Percentiles rank a stretch among this genome's conserved stretches.
phyloP scores from a whole-genome alignment of 179 eudicot species.

The Drosera spatulata region DNA sequence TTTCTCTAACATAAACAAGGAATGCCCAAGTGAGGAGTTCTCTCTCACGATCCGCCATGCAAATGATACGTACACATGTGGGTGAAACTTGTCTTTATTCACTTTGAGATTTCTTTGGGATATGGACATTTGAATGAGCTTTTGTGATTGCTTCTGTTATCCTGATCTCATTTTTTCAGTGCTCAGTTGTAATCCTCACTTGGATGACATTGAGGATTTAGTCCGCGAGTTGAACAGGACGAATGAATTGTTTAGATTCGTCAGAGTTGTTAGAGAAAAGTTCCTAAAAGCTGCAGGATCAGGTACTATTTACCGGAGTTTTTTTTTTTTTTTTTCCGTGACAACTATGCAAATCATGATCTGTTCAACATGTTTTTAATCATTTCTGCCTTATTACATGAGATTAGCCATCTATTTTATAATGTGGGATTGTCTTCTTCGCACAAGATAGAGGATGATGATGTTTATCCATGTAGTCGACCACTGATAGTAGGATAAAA shows the following conservation, averaged over 20 bases:
- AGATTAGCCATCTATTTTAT: too few relatives aligned
- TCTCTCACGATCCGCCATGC: conserved; percentile 64
- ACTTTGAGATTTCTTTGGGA: not conserved
- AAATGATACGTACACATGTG: conserved; percentile 56
- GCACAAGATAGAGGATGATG: too few relatives aligned
- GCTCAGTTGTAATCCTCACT: conserved; percentile 46
- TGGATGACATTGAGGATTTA: conserved; percentile 38
- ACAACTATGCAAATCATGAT: not conserved
- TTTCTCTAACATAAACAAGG: conserved; percentile 45
- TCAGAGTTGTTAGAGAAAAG: conserved; percentile 67
- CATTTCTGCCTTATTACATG: not conserved
- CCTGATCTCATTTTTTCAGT: conserved; percentile 27
- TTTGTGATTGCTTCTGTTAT: not conserved
- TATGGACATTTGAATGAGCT: not conserved
- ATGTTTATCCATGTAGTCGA: too few relatives aligned
- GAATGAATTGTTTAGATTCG: conserved; percentile 78
- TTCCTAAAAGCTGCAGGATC: conserved; percentile 52
- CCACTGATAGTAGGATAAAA: not conserved
- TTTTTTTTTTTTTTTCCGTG: conserved; percentile 8
- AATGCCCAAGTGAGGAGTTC: conserved; percentile 53
- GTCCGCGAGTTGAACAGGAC: conserved; percentile 62
- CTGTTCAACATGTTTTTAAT: not conserved
- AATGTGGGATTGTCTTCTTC: too few relatives aligned
- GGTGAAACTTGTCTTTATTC: conserved; percentile 16
- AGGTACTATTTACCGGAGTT: conserved; percentile 29